Conservation (phyloP, 2,329 filamentous ascomycete species). For the Colletotrichum siamense region DNA sequence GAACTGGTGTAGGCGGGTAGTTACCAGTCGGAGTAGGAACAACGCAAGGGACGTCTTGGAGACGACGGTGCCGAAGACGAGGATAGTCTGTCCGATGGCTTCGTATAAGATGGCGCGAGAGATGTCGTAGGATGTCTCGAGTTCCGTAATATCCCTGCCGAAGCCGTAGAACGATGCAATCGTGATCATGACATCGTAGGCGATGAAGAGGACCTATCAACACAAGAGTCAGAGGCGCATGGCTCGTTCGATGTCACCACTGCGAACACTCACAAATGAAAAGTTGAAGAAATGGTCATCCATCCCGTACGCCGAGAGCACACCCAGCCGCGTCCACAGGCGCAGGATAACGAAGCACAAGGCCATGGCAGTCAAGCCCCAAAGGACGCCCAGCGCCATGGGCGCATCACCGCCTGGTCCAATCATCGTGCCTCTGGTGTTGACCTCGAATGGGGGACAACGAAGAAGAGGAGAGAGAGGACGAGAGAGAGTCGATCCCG, state of each 20-base stretch:
- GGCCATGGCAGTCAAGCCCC: slow-evolving; percentile 27
- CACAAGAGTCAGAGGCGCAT: neutral
- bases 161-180: slow-evolving; percentile 14
- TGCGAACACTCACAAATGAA: slow-evolving; percentile 4
- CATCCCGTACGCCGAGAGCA: slow-evolving; percentile 16
- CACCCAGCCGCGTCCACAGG: slow-evolving; percentile 36
- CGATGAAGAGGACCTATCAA: slow-evolving; percentile 3
- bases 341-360: slow-evolving; percentile 37
- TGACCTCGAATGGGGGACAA: neutral
- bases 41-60: slow-evolving; percentile 18
- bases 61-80: slow-evolving; percentile 16
- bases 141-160: slow-evolving; percentile 6
- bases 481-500: neutral
- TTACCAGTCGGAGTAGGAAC: slow-evolving; percentile 18
- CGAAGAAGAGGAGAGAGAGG: neutral
- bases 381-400: slow-evolving; percentile 29
- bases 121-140: neutral
- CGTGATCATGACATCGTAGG: slow-evolving; percentile 19
- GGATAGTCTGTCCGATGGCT: slow-evolving; percentile 18
- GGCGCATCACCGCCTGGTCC: slow-evolving; percentile 19
- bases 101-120: slow-evolving; percentile 13
- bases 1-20: neutral
- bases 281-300: slow-evolving; percentile 21
- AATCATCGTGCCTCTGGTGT: slow-evolving; percentile 12
- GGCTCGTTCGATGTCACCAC: neutral